Evolutionary conservation across 495 filamentous ascomycete genomes (phyloP), one percentile per base, ranked within the genome.

Genomic region (Staphylotrichum longicolle): DNA sequence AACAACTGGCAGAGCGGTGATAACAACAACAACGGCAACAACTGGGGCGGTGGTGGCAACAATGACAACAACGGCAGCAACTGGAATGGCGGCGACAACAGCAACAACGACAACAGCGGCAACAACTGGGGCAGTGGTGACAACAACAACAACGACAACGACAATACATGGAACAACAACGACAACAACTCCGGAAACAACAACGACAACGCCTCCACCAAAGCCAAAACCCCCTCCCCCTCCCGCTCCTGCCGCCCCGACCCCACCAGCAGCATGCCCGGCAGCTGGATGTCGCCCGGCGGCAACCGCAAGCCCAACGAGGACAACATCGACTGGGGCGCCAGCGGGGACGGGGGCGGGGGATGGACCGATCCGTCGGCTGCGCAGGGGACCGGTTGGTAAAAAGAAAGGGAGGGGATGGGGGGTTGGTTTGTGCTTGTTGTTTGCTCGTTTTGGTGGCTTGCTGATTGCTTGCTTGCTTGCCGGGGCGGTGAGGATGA

Each of bases 161-260:
- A 41, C 15, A 52, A 61, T 15, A 66, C 11, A 15, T 59, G 51
- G 33, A 15, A 45, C 10, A 53, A 61, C 47, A 65, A 68, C 62
- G 30, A 40, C 10, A 53, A 61, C 47, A 65, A 68, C 65, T 53
- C 57, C 50, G n/a, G 50, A 14, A 39, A 44, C 54, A 42, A 49
- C 57, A 45, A 52, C 61, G 48, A 44, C 37, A 41, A 55, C 20
- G 1, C 42, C 42, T 15, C 10, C n/a, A 27, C 20, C 20, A 27
- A n/a, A 15, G 15, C 44, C 42, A 51, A 53, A 8, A 40, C 60
- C 27, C 15, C 54, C n/a, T 40, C 61, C 39, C 27, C 47, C 3
- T 6, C 61, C 39, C 27, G 39, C 3, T 6, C 41, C 53, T 30
- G 34, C 12, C 53, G 37, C 15, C 49, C 50, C 61, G 32, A 33